These are phyloP conservation scores for Ophiosphaerella korrae DNA, from an alignment of 2,329 filamentous ascomycete species.

Conservation along the genomic window DNA sequence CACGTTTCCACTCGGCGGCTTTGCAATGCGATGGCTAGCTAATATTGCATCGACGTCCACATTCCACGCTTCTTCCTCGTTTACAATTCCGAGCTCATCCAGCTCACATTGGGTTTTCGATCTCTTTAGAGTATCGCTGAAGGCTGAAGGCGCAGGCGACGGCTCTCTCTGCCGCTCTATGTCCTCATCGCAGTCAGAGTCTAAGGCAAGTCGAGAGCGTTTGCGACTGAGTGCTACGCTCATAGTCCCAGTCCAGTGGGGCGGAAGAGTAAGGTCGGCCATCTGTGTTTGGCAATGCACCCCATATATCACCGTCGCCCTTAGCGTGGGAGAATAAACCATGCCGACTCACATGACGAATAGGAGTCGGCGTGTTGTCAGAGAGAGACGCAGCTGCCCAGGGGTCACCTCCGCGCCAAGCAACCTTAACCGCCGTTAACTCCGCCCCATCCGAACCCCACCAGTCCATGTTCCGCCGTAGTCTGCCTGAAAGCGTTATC, in stretches of 20 bases:
- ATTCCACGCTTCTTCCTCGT: slow-evolving; percentile 36
- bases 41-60: slow-evolving; percentile 40
- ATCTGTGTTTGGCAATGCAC: slow-evolving; percentile 11
- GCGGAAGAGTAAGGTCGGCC: slow-evolving; percentile 21
- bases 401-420: neutral
- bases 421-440: neutral
- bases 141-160: slow-evolving; percentile 22
- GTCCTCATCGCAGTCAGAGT: slow-evolving; percentile 30
- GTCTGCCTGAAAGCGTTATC: slow-evolving; percentile 14
- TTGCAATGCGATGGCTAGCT: slow-evolving; percentile 29
- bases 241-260: slow-evolving; percentile 39
- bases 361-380: slow-evolving; percentile 22
- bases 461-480: slow-evolving; percentile 15
- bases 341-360: slow-evolving; percentile 7
- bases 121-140: slow-evolving; percentile 38
- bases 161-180: slow-evolving; percentile 21
- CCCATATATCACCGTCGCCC: neutral
- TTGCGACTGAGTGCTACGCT: slow-evolving; percentile 37
- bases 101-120: slow-evolving; percentile 44
- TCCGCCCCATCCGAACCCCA: slow-evolving; percentile 5
- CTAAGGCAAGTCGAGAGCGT: slow-evolving; percentile 36
- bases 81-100: slow-evolving; percentile 40
- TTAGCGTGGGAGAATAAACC: slow-evolving; percentile 1
- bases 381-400: slow-evolving; percentile 23
- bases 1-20: slow-evolving; percentile 18